These are phyloP conservation scores for Fusarium piperis DNA, from an alignment of 2,329 filamentous ascomycete genomes.

Conservation along the genomic window DNA sequence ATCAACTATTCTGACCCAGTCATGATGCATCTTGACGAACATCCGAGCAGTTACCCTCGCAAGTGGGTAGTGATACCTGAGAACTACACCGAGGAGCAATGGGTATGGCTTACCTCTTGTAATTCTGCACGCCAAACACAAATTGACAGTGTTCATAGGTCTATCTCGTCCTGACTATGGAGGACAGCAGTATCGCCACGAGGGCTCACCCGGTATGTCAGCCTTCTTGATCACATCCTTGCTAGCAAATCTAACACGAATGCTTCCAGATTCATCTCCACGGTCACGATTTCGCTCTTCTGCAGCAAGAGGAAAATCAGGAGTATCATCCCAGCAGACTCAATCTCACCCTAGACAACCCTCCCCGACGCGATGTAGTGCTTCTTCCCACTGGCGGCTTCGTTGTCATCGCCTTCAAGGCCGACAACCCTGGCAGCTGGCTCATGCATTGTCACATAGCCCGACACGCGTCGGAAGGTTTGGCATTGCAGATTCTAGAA, in stretches of 20 bases:
- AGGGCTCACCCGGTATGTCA: conserved; percentile 32
- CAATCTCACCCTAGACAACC: conserved; percentile 49
- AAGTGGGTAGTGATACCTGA: conserved; percentile 36
- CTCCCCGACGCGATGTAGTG: conserved; percentile 61
- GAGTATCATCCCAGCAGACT: conserved; percentile 17
- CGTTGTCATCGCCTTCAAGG: conserved; percentile 58
- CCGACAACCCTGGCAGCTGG: conserved; percentile 60
- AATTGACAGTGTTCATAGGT: conserved; percentile 1
- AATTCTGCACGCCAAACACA: not conserved
- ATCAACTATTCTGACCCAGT: conserved; percentile 29
- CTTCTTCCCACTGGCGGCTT: conserved; percentile 54
- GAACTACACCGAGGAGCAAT: conserved; percentile 30
- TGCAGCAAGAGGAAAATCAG: conserved; percentile 24
- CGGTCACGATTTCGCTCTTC: conserved; percentile 36
- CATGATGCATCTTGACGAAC: conserved; percentile 25
- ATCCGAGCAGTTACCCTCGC: not conserved
- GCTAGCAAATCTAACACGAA: not conserved
- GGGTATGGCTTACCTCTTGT: not conserved
- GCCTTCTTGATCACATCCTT: not conserved
- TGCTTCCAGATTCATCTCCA: conserved; percentile 33
- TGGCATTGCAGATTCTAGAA: conserved; percentile 37
- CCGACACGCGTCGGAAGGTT: conserved; percentile 54
- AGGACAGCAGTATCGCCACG: not conserved
- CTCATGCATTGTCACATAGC: conserved; percentile 60
- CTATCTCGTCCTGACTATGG: conserved; percentile 32